Evolutionary conservation across 2,329 filamentous ascomycete species (phyloP), one percentile per base, ranked within the genome.

Genomic region (Xylaria sp.): DNA sequence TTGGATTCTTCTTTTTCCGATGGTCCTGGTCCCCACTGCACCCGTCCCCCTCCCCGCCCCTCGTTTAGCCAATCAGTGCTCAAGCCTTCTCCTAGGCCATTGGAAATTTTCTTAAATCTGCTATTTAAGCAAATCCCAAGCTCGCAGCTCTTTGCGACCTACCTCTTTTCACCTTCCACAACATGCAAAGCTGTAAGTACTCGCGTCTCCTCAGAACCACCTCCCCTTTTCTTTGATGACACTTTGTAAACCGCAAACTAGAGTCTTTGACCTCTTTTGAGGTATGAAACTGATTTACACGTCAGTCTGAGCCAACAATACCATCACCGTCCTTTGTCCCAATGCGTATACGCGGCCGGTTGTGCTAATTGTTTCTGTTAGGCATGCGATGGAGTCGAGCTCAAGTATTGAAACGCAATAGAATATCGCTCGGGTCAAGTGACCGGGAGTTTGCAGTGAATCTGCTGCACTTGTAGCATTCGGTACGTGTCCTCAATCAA

Each of bases 261-360:
- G 93, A 97, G 93, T 97, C 93, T 97, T 96, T 96, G 93, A 97
- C 75, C 75, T 90, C 91, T 85, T 80, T 80, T 81, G 67, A 63
- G 86, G 89, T 87, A 91, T 95, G 92, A 94, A 94, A 95, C 90
- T 81, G 89, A 86, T 88, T 93, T 90, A 88, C 90, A 95, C 92
- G 92, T 96, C 93, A 96, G 93, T 93, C 93, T 96, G 93, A 96
- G 86, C 81, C 79, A 79, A 73, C 72, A 77, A 65, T 31, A 56
- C 26, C 1, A 38, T 65, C 53, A 4, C 53, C 65, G 53, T 59
- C 26, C 40, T 36, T 53, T 33, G 20, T 59, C 20, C 11, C 13
- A 51, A 26, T 28, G 63, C 54, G 20, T 9, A 20, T 42, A 54
- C 54, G 48, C 28, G 51, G 46, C 20, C 67, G 63, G 59, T 70